These are phyloP conservation scores for Starmerella stigmatis DNA, from an alignment of 805 yeast genomes.

Conservation along the genomic window DNA sequence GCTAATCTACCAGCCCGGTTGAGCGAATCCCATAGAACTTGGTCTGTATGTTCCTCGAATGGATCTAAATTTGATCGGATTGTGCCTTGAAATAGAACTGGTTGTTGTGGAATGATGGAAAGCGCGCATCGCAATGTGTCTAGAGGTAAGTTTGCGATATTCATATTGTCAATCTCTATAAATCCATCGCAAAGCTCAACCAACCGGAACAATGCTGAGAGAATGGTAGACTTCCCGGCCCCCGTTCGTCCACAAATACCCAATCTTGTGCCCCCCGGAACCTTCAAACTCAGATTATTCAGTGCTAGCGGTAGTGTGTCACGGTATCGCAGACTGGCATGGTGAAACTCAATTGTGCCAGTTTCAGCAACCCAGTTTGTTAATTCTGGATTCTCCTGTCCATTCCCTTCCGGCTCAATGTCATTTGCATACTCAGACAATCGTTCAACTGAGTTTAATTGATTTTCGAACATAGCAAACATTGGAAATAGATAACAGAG, in stretches of 20 bases:
- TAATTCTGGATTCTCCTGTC: constrained; percentile 30
- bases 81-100: constrained; percentile 70
- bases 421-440: constrained; percentile 51
- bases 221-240: constrained; percentile 72
- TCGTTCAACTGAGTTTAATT: constrained; percentile 65
- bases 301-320: constrained; percentile 55
- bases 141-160: constrained; percentile 53
- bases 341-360: constrained; percentile 46
- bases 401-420: constrained; percentile 55
- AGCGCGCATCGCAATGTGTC: constrained; percentile 56
- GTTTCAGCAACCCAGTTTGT: constrained; percentile 46
- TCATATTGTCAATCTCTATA: constrained; percentile 56
- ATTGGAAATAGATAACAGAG: constrained; percentile 51
- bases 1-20: constrained; percentile 39
- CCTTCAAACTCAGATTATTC: constrained; percentile 41
- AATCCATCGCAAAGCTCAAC: constrained; percentile 45
- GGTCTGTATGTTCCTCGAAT: constrained; percentile 46
- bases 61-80: constrained; percentile 71
- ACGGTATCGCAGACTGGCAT: constrained; percentile 53
- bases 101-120: constrained; percentile 80
- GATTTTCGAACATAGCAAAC: constrained; percentile 59
- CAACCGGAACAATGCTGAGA: constrained; percentile 59
- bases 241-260: constrained; percentile 89
- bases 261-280: constrained; percentile 52
- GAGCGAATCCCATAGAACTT: constrained; percentile 54